A percentile compares a stretch with the other conserved stretches of the same genome.
These are phyloP conservation scores for Anastatica hierochuntica DNA, from an alignment of 345 rosid genomes.

Conservation along the genomic window DNA sequence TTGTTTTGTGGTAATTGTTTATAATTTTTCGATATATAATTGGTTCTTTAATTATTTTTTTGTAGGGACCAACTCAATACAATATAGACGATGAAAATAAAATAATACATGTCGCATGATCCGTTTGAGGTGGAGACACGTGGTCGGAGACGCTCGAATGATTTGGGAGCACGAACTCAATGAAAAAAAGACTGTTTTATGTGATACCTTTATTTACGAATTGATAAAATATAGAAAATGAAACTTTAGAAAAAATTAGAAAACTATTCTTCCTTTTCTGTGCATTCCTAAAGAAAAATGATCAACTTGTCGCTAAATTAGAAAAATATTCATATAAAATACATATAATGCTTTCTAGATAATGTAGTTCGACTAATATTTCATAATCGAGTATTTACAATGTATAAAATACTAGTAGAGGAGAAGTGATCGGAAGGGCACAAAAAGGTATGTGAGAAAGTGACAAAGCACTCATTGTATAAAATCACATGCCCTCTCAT, in stretches of 20 bases:
- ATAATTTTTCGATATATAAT: too few species aligned
- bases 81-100: neutral
- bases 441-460: slow-evolving; percentile 22
- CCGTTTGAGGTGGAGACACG: slow-evolving; percentile 32
- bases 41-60: too few species aligned
- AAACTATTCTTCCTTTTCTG: too few species aligned
- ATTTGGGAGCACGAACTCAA: slow-evolving; percentile 28
- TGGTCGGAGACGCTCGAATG: slow-evolving; percentile 25
- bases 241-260: too few species aligned
- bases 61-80: slow-evolving; percentile 15
- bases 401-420: neutral
- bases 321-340: neutral
- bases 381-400: neutral
- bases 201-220: neutral
- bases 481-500: slow-evolving; percentile 22
- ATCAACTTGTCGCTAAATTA: slow-evolving; percentile 4
- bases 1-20: too few species aligned
- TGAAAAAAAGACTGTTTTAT: slow-evolving; percentile 12
- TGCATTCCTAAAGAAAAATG: too few species aligned
- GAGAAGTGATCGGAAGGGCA: slow-evolving; percentile 24
- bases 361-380: neutral
- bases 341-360: neutral
- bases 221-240: too few species aligned
- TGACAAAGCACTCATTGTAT: slow-evolving; percentile 27
- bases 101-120: slow-evolving; percentile 14